A percentile compares a stretch with the other conserved stretches of the same genome.
Evolutionary conservation across 2,329 filamentous ascomycete genomes (phyloP).

Genomic region (Tothia fuscella): DNA sequence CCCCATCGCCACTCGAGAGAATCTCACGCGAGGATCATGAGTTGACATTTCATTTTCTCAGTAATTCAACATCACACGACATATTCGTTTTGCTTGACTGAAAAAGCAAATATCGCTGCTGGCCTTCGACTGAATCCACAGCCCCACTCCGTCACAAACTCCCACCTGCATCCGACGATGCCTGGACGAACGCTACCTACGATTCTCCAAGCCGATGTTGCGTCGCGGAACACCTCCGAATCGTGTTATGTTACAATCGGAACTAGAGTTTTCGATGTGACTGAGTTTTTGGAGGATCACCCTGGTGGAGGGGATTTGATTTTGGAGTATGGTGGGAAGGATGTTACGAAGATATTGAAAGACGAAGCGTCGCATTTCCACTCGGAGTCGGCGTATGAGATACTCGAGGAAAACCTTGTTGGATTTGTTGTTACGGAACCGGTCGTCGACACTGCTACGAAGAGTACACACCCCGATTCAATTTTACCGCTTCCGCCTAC

Average conservation of each 20-base stretch:
- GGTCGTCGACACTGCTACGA: constrained; percentile 36
- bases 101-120: too few species aligned
- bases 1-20: too few species aligned
- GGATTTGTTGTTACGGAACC: constrained; percentile 62
- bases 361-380: constrained; percentile 76
- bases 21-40: too few species aligned
- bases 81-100: too few species aligned
- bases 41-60: too few species aligned
- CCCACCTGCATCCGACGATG: too few species aligned
- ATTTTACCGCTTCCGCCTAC: constrained; percentile 43
- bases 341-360: constrained; percentile 69
- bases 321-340: constrained; percentile 79
- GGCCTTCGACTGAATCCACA: too few species aligned
- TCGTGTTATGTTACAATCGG: constrained; percentile 92
- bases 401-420: constrained; percentile 75
- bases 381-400: constrained; percentile 88
- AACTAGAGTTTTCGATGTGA: constrained; percentile 87
- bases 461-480: constrained; percentile 35
- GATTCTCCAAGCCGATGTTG: constrained; percentile 69
- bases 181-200: constrained; percentile 48
- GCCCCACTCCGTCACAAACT: too few species aligned
- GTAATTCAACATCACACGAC: too few species aligned
- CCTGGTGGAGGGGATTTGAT: constrained; percentile 84
- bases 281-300: constrained; percentile 79
- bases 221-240: constrained; percentile 62